phyloP scores from a whole-genome alignment of 1,284 basidiomycete genomes.

The Inonotus obliquus region DNA sequence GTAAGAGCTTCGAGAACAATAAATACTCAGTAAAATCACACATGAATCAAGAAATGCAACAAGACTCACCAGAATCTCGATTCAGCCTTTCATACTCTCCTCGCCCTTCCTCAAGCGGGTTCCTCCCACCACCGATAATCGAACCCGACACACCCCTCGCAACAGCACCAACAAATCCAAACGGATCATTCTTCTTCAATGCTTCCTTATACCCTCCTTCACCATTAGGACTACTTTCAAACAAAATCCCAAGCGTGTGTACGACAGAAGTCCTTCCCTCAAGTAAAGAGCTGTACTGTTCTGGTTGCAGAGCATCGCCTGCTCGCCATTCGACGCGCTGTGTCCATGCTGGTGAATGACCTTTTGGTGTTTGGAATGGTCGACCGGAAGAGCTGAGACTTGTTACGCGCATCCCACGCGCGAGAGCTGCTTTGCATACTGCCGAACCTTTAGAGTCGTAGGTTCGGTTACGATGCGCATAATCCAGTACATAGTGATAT shows the following conservation, averaged over 20 bases:
- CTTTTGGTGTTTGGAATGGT: conserved; percentile 84
- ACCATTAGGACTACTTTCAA: conserved; percentile 43
- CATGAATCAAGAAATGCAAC: not conserved
- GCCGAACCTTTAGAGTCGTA: conserved; percentile 67
- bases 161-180: conserved; percentile 49
- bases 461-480: not conserved
- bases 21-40: not conserved
- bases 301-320: conserved; percentile 75
- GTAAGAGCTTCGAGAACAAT: conserved; percentile 49
- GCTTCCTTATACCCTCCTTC: conserved; percentile 77
- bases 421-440: conserved; percentile 82
- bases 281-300: conserved; percentile 69
- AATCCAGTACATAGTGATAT: not conserved
- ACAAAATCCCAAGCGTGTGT: conserved; percentile 90
- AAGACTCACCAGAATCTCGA: conserved; percentile 77
- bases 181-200: conserved; percentile 52
- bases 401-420: conserved; percentile 81
- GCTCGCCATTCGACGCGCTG: conserved; percentile 76
- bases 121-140: conserved; percentile 33
- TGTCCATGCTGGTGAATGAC: conserved; percentile 86
- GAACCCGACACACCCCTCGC: conserved; percentile 32
- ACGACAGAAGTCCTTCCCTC: conserved; percentile 73
- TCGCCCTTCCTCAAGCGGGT: conserved; percentile 58
- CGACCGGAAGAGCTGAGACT: conserved; percentile 87
- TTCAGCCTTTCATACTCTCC: conserved; percentile 79